Percentiles rank a stretch among this genome's conserved stretches.
phyloP scores from a whole-genome alignment of 345 rosid species.

The Ceriops zippeliana region DNA sequence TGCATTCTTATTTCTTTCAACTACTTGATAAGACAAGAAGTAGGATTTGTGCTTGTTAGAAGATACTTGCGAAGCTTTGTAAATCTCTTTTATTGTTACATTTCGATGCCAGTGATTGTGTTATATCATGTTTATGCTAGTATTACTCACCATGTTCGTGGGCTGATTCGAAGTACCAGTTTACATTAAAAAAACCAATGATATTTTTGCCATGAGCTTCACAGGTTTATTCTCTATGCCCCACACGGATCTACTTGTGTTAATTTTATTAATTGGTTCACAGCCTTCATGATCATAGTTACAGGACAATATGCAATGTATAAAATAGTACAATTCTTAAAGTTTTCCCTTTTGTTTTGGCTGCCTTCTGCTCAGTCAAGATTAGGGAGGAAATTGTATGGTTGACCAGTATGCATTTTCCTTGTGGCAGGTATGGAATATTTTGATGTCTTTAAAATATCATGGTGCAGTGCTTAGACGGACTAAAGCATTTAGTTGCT shows the following conservation, averaged over 20 bases:
- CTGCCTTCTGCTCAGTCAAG: not conserved
- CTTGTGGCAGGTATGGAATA: constrained; percentile 24
- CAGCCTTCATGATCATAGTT: not conserved
- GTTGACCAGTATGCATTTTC: not conserved
- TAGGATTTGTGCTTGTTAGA: no score
- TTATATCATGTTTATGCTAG: no score
- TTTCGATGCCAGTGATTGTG: no score
- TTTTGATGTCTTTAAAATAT: constrained; percentile 14
- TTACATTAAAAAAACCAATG: no score
- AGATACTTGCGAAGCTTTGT: no score
- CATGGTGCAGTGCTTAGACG: constrained; percentile 27
- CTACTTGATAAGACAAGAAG: no score
- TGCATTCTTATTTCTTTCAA: no score
- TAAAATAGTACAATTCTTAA: not conserved
- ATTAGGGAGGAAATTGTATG: not conserved
- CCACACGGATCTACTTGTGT: no score
- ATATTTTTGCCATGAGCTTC: no score
- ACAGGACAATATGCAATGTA: not conserved
- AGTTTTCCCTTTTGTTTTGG: not conserved
- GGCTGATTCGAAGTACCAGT: not conserved
- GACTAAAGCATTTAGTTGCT: constrained; percentile 21
- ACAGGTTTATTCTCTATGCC: no score
- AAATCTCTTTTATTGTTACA: no score
- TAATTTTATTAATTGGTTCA: not conserved
- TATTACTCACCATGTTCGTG: not conserved